Base-by-base conservation (phyloP, 2,329 filamentous ascomycete species). In the Diaporthe eres region DNA sequence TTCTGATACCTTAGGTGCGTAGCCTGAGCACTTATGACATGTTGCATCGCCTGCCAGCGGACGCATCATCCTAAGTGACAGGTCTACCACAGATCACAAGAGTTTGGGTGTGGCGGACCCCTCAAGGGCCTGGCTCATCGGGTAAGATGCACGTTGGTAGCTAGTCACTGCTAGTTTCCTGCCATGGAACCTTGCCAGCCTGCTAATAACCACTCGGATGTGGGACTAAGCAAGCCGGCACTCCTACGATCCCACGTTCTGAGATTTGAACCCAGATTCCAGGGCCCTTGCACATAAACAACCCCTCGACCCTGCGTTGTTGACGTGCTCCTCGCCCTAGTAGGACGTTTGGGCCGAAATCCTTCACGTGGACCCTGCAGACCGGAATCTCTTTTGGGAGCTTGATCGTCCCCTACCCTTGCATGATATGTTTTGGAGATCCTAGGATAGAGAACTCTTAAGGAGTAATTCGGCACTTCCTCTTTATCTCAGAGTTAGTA, bases 131-230 rank as follows among this genome's bases (percentile, higher is more conserved):
- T 51, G 28, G 22, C 31, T 25, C 47, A 4, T 25, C 42, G 63
- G 63, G 44, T 51, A 37, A 51, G 39, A 34, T 51, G 63, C 63
- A 25, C 63, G 44, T 68, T 53, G 63, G 63, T 34, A 53, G 63
- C 19, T 51, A 25, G 25, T 25, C 25, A 25, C 25, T 25, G 25
- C 25, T 25, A 44, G 22, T 31, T 17, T 63, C 12, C 37, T 61
- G 58, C 37, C 4, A 37, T 25, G 25, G n/a, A 42, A 10, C 53
- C 34, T 61, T 58, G 55, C 31, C 60, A 39, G 1, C 44, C n/a
- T 28, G 25, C n/a, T 51, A 17, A 17, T 49, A 49, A 47, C 15
- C 42, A 65, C 28, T 34, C 42, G 28, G 28, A 22, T 17, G 42
- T 47, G 25, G 25, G 25, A 44, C 42, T 65, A 49, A n/a, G 42